Base-by-base conservation (phyloP, 495 filamentous ascomycete genomes). In the Hypoxylon trugodes region DNA sequence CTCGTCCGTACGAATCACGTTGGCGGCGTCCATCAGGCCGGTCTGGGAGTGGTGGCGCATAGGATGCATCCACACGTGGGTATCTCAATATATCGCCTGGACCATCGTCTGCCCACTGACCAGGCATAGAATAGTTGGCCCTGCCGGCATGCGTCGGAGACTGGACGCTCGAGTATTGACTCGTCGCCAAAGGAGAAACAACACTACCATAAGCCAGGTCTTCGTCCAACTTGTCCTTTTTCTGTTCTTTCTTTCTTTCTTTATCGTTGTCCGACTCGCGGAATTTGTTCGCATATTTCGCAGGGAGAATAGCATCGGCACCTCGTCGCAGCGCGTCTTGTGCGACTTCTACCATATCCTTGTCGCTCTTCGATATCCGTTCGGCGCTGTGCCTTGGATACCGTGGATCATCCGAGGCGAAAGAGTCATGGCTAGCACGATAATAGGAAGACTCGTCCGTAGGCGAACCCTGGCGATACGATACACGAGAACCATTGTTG, bases 81-180 rank as follows among this genome's bases (percentile, higher is more conserved):
- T 82, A 81, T 36, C 73, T 74, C 41, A 79, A 62, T 28, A 75
- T 80, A 1, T 81, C 76, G 49, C 69, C 55, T 0, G 78, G 71
- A 59, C 75, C 74, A 12, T 79, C 76, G 55, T 88, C 86, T 42
- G 81, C 77, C 63, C 76, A 86, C 35, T 71, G 75, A 22, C 75
- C 74, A 0, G 82, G 78, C 59, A 78, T 74, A 13, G 77, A 77
- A 72, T 88, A 87, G 41, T 49, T 72, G 50, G 22, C 62, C 12
- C 71, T 69, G 43, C 57, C 66, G 8, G 72, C 67, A 22, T 49
- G 70, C 36, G 70, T 68, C 33, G 68, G 66, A 24, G 71, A 63
- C 61, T 69, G 73, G 40, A 65, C 33, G 21, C 43, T 43, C 33
- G 61, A 18, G 42, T 62, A 69, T 12, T 46, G 41, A 30, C 21